Evolutionary conservation across 2,329 filamentous ascomycete species (phyloP), one percentile per base, ranked within the genome.

Genomic region (Trichoderma koningii): DNA sequence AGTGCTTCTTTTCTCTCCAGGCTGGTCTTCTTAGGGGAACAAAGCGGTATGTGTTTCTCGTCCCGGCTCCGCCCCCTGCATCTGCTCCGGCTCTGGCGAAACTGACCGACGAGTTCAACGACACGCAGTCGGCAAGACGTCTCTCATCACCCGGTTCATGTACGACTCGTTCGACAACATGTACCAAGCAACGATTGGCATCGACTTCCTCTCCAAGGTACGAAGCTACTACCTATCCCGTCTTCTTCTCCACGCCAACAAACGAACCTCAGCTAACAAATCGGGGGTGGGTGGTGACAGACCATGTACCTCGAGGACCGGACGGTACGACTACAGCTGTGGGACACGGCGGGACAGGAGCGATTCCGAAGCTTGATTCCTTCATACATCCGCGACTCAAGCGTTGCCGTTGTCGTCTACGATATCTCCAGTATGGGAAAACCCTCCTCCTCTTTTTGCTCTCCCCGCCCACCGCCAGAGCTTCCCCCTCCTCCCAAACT

Each of bases 131-230:
- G 95, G 95, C 76, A 99, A 99, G 83, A 99, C 95, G 38, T 99
- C 95, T 68, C 82, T 99, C 73, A 99, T 99, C 78, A 99, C 95
- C 70, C 89, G 95, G 70, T 99, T 99, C 84, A 99, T 99, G 95
- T 99, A 99, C 85, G 95, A 99, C 80, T 98, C 95, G 55, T 99
- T 99, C 83, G 95, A 99, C 84, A 97, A 96, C 81, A 98, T 94
- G 85, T 99, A 99, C 82, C 95, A 99, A 81, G 95, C 95, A 65
- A 99, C 95, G 45, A 98, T 99, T 76, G 95, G 95, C 75, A 99
- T 99, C 82, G 95, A 99, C 81, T 99, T 99, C 77, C 87, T 99
- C 71, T 97, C 93, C 75, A 99, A 99, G 89, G 92, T 91, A 83
- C 77, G 72, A 51, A 42, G n/a, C 30, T 10, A 7, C 28, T 23